Percentiles rank a stretch among this genome's conserved stretches.
phyloP scores from a whole-genome alignment of 2,329 filamentous ascomycete species.

The Sclerotinia glacialis region DNA sequence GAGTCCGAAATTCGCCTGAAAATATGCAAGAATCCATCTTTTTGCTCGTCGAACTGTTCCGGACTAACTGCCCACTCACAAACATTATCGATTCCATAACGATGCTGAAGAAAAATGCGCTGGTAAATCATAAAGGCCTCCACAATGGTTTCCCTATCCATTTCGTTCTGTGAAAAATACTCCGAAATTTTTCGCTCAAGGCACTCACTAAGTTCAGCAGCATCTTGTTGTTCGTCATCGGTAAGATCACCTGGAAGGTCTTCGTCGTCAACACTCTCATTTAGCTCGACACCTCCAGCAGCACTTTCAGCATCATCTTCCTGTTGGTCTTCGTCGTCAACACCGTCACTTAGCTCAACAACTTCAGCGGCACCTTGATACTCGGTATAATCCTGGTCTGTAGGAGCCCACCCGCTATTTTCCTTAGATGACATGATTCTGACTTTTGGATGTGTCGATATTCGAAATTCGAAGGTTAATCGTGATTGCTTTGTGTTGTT shows the following conservation, averaged over 20 bases:
- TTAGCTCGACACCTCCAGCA: too few relatives aligned
- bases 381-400: background rate
- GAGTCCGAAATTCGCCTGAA: too few relatives aligned
- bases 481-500: background rate
- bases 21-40: too few relatives aligned
- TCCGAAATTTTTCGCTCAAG: background rate
- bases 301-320: too few relatives aligned
- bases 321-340: background rate
- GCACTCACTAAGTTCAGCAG: background rate
- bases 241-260: background rate
- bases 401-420: background rate
- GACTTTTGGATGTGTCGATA: background rate
- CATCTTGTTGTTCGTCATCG: background rate
- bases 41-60: accelerated
- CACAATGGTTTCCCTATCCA: too few relatives aligned
- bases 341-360: too few relatives aligned
- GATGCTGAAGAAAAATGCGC: background rate
- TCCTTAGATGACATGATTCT: background rate
- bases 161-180: accelerated
- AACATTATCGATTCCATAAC: too few relatives aligned
- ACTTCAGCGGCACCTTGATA: background rate
- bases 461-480: background rate
- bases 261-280: background rate
- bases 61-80: too few relatives aligned
- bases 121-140: background rate